Evolutionary conservation across 495 filamentous ascomycete genomes (phyloP), one percentile per base, ranked within the genome.

Genomic region (Rostrohypoxylon terebratum): DNA sequence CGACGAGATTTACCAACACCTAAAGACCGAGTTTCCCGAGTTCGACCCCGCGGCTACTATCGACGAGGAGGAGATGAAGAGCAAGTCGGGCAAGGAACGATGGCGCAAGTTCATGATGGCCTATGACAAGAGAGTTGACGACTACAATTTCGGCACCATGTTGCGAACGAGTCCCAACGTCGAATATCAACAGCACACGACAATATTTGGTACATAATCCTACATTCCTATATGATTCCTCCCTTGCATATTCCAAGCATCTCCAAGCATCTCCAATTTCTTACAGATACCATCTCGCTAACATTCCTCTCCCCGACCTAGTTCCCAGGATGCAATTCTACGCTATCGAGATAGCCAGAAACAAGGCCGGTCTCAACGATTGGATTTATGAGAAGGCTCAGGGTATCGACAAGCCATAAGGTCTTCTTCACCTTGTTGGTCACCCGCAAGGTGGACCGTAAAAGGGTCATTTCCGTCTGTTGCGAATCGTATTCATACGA

Each of bases 111-210:
- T 97, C 84, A 92, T 98, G 87, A 94, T 91, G 85, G 82, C 87
- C 77, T 99, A 96, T 80, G 93, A 98, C 82, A 93, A 96, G 82
- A 94, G 88, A 81, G 84, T 99, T 21, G 89, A 93, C 59, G 96
- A 98, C 80, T 99, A 89, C 86, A 99, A 97, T 84, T 99, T 98
- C 81, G 96, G 96, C 51, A 97, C 96, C 4, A 92, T 99, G 85
- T 69, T 99, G 73, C 87, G 96, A 28, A 82, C 87, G 50, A 93
- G 90, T 76, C 87, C 94, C 10, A 92, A 91, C 74, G 86, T 73
- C 34, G 96, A 98, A 79, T 98, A 98, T 76, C 91, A 90, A 34
- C 84, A 96, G 82, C 87, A 97, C 50, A 93, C 90, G 67, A 97
- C 94, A 2, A 97, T 99, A 57, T 98, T 99, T 78, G 92, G 91